A percentile compares a stretch with the other conserved stretches of the same genome.
Evolutionary conservation across 371 early-diverging fungal genomes (phyloP).

Genomic region (Fennellomyces sp.): DNA sequence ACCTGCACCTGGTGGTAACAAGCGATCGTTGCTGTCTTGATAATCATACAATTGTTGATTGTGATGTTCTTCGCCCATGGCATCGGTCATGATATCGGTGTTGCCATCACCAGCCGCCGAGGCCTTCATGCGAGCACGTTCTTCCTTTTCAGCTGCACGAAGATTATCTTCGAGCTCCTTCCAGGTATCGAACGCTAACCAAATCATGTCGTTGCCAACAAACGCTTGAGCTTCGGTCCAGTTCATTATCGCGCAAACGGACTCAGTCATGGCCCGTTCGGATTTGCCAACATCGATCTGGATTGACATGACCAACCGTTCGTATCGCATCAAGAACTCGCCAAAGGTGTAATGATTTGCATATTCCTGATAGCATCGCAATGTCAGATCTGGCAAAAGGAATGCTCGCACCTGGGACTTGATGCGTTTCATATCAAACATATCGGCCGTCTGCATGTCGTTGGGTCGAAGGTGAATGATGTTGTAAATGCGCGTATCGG

Average conservation of each 20-base stretch:
- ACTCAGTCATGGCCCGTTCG: conserved; percentile 41
- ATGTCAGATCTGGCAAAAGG: conserved; percentile 64
- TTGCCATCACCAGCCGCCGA: conserved; percentile 3
- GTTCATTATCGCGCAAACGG: conserved; percentile 48
- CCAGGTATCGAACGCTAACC: conserved; percentile 76
- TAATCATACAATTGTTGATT: conserved; percentile 22
- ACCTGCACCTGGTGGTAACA: conserved; percentile 27
- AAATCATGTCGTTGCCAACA: conserved; percentile 68
- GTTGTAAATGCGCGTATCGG: conserved; percentile 86
- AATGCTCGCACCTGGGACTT: conserved; percentile 69
- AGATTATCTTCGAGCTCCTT: conserved; percentile 80
- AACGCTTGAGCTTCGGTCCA: conserved; percentile 41
- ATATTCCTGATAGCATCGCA: conserved; percentile 57
- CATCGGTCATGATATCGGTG: conserved; percentile 9
- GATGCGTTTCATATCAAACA: conserved; percentile 59
- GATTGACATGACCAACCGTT: conserved; percentile 32
- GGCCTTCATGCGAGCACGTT: conserved; percentile 55
- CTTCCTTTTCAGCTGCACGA: conserved; percentile 73
- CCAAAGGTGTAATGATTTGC: conserved; percentile 64
- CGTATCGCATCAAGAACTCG: conserved; percentile 70
- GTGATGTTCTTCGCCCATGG: conserved; percentile 5
- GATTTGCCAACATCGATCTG: conserved; percentile 42
- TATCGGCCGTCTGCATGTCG: conserved; percentile 62
- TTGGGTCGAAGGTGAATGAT: conserved; percentile 84
- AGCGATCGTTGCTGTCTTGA: conserved; percentile 20